Conservation (phyloP, 2,329 filamentous ascomycete genomes). For the Capronia coronata region DNA sequence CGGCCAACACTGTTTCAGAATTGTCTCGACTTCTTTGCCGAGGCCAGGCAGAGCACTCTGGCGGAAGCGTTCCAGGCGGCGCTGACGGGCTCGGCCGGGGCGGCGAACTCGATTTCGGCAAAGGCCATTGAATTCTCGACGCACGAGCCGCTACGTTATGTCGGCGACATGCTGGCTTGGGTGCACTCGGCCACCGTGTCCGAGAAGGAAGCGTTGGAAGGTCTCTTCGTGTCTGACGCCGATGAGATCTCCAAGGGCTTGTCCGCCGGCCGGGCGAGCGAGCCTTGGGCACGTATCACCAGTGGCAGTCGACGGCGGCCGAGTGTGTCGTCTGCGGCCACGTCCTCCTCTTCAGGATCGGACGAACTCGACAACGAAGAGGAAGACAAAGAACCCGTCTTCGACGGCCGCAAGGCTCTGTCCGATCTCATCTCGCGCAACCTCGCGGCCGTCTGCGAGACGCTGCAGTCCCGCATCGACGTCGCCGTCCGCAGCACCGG, state of each 20-base stretch:
- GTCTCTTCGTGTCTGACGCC: constrained; percentile 83
- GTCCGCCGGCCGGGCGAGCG: constrained; percentile 69
- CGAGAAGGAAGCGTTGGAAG: constrained; percentile 84
- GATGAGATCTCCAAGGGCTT: constrained; percentile 81
- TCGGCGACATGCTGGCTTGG: constrained; percentile 97
- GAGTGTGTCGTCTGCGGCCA: not conserved
- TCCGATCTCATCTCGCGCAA: constrained; percentile 83
- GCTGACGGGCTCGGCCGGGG: constrained; percentile 59
- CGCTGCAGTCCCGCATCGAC: constrained; percentile 84
- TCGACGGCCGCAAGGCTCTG: constrained; percentile 74
- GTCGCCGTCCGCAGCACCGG: constrained; percentile 90
- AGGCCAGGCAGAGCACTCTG: constrained; percentile 77
- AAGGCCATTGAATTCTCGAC: constrained; percentile 94
- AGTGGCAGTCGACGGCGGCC: not conserved
- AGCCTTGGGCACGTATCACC: constrained; percentile 66
- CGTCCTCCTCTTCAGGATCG: constrained; percentile 1
- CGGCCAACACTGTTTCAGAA: constrained; percentile 84
- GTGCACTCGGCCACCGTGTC: constrained; percentile 89
- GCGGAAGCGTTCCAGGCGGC: constrained; percentile 86
- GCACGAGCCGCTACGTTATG: constrained; percentile 84
- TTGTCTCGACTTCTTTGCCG: constrained; percentile 87
- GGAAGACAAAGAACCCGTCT: constrained; percentile 52
- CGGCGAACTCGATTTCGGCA: too few species aligned
- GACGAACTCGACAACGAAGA: constrained; percentile 13
- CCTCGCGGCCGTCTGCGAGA: constrained; percentile 69